Conservation (phyloP, 2,329 filamentous ascomycete species). For the Keithomyces neogunnii region DNA sequence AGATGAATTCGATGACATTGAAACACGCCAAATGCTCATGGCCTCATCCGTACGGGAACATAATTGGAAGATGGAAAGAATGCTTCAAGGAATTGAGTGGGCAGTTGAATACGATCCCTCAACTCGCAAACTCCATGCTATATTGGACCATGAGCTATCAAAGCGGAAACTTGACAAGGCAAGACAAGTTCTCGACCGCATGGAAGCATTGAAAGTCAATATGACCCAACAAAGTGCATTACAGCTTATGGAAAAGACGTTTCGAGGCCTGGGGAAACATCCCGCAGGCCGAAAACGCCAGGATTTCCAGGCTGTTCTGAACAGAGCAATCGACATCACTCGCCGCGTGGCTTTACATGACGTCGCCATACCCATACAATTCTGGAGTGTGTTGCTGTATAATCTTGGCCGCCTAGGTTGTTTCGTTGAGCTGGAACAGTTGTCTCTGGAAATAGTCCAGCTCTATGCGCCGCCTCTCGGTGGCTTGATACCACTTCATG, state of each 20-base stretch:
- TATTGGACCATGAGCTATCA: conserved; percentile 11
- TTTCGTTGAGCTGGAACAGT: conserved; percentile 34
- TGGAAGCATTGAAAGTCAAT: conserved; percentile 20
- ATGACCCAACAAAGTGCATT: conserved; percentile 20
- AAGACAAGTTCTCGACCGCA: conserved; percentile 21
- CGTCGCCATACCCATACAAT: conserved; percentile 24
- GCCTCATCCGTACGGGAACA: conserved; percentile 18
- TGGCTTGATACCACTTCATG: conserved; percentile 34
- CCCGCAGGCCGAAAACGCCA: conserved; percentile 7
- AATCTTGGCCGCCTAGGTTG: conserved; percentile 34
- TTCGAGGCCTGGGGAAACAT: conserved; percentile 20
- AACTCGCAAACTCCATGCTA: conserved; percentile 16
- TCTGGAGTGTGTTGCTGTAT: conserved; percentile 36
- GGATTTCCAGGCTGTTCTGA: conserved; percentile 13
- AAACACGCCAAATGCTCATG: conserved; percentile 30
- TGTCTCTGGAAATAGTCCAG: conserved; percentile 34
- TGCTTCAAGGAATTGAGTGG: conserved; percentile 35
- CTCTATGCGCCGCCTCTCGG: conserved; percentile 23
- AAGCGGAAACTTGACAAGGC: conserved; percentile 13
- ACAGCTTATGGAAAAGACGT: conserved; percentile 16
- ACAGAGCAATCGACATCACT: conserved; percentile 21
- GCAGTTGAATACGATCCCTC: conserved; percentile 12
- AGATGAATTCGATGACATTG: conserved; percentile 42
- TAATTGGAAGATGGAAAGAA: conserved; percentile 32
- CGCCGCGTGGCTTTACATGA: conserved; percentile 21